Evolutionary conservation across 2,329 filamentous ascomycete species (phyloP).

Genomic region (Beauveria brongniartii): DNA sequence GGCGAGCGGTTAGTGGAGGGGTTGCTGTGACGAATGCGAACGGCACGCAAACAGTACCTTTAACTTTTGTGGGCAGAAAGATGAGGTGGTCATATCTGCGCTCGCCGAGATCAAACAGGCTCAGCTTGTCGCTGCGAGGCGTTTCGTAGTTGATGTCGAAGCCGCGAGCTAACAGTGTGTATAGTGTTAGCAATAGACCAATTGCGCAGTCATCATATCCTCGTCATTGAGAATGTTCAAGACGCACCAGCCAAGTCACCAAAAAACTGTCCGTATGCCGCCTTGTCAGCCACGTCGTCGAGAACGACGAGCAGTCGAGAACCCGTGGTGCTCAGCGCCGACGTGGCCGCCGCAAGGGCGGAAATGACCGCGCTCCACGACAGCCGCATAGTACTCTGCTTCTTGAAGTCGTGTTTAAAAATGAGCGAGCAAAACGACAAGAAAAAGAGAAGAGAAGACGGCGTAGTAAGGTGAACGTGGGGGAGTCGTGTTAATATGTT

Average conservation of each 20-base stretch:
- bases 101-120: conserved; percentile 79
- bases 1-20: conserved; percentile 5
- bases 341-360: conserved; percentile 56
- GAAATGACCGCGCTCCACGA: conserved; percentile 62
- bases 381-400: conserved; percentile 56
- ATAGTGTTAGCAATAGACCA: conserved; percentile 2
- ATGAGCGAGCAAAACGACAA: not conserved
- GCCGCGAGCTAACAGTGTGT: conserved; percentile 58
- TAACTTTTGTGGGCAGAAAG: conserved; percentile 80
- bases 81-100: conserved; percentile 85
- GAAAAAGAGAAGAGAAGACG: not conserved
- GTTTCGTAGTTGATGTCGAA: conserved; percentile 76
- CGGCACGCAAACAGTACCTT: conserved; percentile 47
- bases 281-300: conserved; percentile 74
- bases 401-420: not conserved
- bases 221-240: not conserved
- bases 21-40: not conserved
- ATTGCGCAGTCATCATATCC: not conserved
- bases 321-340: conserved; percentile 72
- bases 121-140: conserved; percentile 68
- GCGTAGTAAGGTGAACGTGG: not conserved
- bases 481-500: conserved; percentile 4
- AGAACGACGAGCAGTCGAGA: conserved; percentile 76
- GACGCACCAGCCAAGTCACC: conserved; percentile 61
- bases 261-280: conserved; percentile 74